Conservation (phyloP, 345 rosid species). For the Adansonia digitata region DNA sequence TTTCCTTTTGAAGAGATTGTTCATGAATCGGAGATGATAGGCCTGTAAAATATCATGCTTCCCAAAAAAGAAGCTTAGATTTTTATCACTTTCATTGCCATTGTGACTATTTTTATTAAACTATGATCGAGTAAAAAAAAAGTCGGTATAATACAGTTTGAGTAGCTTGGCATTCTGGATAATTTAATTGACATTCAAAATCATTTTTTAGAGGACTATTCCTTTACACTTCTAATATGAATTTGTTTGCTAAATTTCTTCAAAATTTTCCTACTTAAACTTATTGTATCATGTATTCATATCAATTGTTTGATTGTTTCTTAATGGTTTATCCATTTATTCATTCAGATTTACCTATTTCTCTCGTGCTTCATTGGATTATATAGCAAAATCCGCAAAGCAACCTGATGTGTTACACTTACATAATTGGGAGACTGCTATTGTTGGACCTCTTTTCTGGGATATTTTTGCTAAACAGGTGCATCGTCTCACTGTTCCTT, state of each 20-base stretch:
- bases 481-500: conserved; percentile 9
- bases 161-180: neutral
- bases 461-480: conserved; percentile 79
- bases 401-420: conserved; percentile 82
- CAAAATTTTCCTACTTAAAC: neutral
- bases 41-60: neutral
- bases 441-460: conserved; percentile 89
- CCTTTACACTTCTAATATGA: neutral
- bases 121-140: neutral
- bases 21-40: neutral
- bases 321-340: conserved; percentile 13
- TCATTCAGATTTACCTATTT: conserved; percentile 65
- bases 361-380: conserved; percentile 87
- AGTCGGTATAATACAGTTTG: neutral
- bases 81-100: neutral
- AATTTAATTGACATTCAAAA: neutral
- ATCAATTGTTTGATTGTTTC: conserved; percentile 7
- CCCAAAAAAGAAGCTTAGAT: neutral
- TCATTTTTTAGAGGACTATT: neutral
- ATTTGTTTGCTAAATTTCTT: neutral
- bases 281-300: neutral
- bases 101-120: neutral
- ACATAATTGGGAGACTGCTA: conserved; percentile 84
- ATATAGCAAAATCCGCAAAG: conserved; percentile 73
- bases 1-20: neutral